Evolutionary conservation across 1,284 basidiomycete genomes (phyloP).

Genomic region (Leccinum subrobustum): DNA sequence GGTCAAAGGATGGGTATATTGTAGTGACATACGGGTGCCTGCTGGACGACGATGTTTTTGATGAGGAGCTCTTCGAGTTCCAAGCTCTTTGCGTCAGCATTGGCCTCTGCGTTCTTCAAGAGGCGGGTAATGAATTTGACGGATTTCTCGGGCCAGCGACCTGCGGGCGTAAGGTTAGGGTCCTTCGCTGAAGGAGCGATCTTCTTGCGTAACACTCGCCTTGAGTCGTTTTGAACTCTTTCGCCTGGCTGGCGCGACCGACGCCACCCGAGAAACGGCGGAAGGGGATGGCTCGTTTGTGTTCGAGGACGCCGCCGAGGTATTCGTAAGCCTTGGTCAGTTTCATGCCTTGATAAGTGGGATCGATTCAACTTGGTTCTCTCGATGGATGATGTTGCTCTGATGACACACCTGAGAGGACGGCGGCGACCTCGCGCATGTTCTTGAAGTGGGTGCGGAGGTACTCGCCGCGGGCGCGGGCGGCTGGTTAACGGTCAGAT

Average conservation of each 20-base stretch:
- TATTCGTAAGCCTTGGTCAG: conserved; percentile 96
- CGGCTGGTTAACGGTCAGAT: conserved; percentile 51
- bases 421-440: conserved; percentile 95
- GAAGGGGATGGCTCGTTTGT: conserved; percentile 98
- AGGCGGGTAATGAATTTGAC: conserved; percentile 94
- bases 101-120: conserved; percentile 98
- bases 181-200: background rate
- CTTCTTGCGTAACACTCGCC: conserved; percentile 52
- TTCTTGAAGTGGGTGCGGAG: conserved; percentile 99
- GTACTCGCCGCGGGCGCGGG: conserved; percentile 94
- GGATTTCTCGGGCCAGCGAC: conserved; percentile 99
- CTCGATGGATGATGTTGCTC: accelerated
- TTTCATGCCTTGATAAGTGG: conserved; percentile 69
- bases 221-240: conserved; percentile 96
- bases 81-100: conserved; percentile 97
- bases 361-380: background rate
- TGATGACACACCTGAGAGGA: conserved; percentile 67
- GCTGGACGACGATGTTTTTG: conserved; percentile 98
- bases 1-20: background rate
- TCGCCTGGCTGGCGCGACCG: conserved; percentile 96
- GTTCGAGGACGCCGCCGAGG: conserved; percentile 92
- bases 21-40: conserved; percentile 79
- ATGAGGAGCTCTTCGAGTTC: conserved; percentile 91
- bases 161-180: conserved; percentile 40
- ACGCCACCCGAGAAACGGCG: conserved; percentile 96